Percentiles rank a stretch among this genome's conserved stretches.
Conservation (phyloP, 495 filamentous ascomycete species). For the Xylaria intraflava region DNA sequence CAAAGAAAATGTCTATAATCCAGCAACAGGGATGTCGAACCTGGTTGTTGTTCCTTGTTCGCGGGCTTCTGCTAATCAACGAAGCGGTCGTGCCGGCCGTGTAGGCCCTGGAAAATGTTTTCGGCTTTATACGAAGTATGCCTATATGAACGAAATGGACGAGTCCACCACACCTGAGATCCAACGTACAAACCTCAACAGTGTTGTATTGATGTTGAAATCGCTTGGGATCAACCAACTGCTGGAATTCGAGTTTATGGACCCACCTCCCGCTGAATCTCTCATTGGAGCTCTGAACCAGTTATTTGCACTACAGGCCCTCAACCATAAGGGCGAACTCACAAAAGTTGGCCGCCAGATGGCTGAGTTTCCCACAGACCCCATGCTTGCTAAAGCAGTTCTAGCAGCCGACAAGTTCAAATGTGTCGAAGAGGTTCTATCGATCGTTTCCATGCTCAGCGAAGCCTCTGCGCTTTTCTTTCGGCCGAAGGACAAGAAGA, state of each 20-base stretch:
- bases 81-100: conserved; percentile 86
- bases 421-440: conserved; percentile 92
- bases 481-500: conserved; percentile 94
- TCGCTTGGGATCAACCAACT: conserved; percentile 90
- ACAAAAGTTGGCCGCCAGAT: conserved; percentile 92
- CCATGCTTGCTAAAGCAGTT: conserved; percentile 86
- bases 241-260: conserved; percentile 94
- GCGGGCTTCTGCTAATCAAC: conserved; percentile 88
- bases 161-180: conserved; percentile 93
- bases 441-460: conserved; percentile 87
- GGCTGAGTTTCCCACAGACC: conserved; percentile 94
- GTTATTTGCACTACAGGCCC: conserved; percentile 82
- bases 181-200: conserved; percentile 80
- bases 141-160: conserved; percentile 89
- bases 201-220: conserved; percentile 80
- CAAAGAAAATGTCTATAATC: conserved; percentile 93
- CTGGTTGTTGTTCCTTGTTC: conserved; percentile 89
- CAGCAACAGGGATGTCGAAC: conserved; percentile 84
- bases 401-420: conserved; percentile 83
- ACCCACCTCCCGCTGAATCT: conserved; percentile 84
- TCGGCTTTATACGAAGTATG: conserved; percentile 89
- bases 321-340: conserved; percentile 84
- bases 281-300: conserved; percentile 87
- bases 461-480: conserved; percentile 88
- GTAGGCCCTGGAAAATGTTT: conserved; percentile 93